These are phyloP conservation scores for Linaria vulgaris DNA, from an alignment of 257 asterid species.

Conservation along the genomic window DNA sequence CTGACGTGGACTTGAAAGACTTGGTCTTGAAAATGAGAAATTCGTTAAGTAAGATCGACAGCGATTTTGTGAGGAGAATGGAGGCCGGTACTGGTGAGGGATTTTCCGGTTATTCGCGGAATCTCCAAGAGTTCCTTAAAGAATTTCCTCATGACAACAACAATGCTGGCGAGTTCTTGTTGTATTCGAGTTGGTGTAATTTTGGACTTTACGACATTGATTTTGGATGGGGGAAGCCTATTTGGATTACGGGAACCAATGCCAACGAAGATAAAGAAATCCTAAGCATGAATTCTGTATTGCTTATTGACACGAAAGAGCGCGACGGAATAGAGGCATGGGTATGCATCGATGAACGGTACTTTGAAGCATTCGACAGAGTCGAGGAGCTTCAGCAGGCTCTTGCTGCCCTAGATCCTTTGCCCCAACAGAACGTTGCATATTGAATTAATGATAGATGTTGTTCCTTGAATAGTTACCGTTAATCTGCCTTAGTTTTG, in stretches of 20 bases:
- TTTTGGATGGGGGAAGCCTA: constrained; percentile 39
- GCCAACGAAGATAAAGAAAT: constrained; percentile 26
- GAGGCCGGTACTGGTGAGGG: constrained; percentile 30
- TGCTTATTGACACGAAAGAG: constrained; percentile 36
- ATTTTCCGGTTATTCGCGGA: constrained; percentile 36
- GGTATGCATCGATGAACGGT: constrained; percentile 34
- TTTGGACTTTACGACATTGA: constrained; percentile 41
- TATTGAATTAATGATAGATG: too few relatives aligned
- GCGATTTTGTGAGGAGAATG: constrained; percentile 37
- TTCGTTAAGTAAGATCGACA: constrained; percentile 29
- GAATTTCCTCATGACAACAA: constrained; percentile 21
- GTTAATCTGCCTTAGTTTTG: too few relatives aligned
- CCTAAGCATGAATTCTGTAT: constrained; percentile 32
- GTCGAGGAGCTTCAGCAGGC: constrained; percentile 29
- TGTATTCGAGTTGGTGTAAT: constrained; percentile 50
- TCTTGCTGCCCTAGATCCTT: constrained; percentile 32
- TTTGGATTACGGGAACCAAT: constrained; percentile 34
- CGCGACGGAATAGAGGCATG: constrained; percentile 45
- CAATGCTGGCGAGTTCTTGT: constrained; percentile 36
- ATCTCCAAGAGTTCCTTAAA: constrained; percentile 30
- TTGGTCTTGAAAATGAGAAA: too few relatives aligned
- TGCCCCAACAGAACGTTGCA: too few relatives aligned
- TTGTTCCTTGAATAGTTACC: too few relatives aligned
- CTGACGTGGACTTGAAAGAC: too few relatives aligned
- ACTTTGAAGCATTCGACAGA: constrained; percentile 19